Evolutionary conservation across 2,329 filamentous ascomycete species (phyloP).

Genomic region (Biscogniauxia marginata): DNA sequence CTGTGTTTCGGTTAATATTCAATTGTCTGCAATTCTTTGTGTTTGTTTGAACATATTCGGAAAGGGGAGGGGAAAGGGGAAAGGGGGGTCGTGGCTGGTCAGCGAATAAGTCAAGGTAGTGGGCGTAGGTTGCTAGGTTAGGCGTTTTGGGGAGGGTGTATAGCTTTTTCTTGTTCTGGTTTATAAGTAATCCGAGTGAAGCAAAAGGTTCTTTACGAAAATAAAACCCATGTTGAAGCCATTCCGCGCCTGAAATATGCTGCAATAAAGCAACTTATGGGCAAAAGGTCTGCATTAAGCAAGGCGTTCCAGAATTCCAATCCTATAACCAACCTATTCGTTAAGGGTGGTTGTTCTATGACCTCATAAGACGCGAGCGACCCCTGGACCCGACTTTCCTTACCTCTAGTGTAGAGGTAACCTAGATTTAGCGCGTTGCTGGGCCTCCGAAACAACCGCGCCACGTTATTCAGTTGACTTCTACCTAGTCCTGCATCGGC

Average conservation of each 20-base stretch:
- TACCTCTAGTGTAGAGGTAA: too few species aligned
- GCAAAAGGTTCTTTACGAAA: too few species aligned
- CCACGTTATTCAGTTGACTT: neutral
- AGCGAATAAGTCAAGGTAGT: conserved; percentile 13
- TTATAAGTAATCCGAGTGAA: too few species aligned
- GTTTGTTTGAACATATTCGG: conserved; percentile 25
- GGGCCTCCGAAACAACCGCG: neutral
- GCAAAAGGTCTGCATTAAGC: too few species aligned
- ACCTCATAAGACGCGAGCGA: neutral
- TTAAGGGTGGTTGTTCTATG: too few species aligned
- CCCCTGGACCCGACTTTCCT: neutral
- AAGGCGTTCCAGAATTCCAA: neutral
- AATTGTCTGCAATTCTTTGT: conserved; percentile 8
- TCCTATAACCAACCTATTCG: neutral
- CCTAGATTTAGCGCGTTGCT: neutral
- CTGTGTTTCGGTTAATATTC: conserved; percentile 4
- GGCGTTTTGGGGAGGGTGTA: neutral
- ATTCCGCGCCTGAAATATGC: too few species aligned
- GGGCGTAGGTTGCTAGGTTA: neutral
- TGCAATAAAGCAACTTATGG: too few species aligned
- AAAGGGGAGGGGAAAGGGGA: conserved; percentile 16
- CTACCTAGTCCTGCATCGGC: too few species aligned
- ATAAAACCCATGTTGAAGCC: too few species aligned
- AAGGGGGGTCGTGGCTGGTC: neutral
- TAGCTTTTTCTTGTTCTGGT: too few species aligned